Evolutionary conservation across 495 filamentous ascomycete genomes (phyloP).

Genomic region (Bombardia bombarda): DNA sequence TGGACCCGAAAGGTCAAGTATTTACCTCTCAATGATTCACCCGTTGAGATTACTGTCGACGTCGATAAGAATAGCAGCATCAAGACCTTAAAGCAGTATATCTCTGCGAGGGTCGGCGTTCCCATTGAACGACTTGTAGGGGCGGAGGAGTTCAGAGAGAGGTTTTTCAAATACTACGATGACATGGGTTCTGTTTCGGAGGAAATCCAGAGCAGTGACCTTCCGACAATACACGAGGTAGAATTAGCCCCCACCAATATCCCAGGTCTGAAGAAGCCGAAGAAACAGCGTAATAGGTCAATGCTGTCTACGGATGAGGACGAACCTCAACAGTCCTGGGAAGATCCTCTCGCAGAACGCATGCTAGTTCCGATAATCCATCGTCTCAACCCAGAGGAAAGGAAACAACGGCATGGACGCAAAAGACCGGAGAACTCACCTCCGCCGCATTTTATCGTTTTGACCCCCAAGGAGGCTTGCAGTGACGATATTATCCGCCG

Average conservation of each 20-base stretch:
- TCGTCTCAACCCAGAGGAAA: constrained; percentile 29
- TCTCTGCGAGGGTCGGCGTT: constrained; percentile 59
- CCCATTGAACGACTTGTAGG: constrained; percentile 55
- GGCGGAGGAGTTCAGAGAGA: constrained; percentile 68
- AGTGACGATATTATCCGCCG: constrained; percentile 42
- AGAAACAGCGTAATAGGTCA: constrained; percentile 40
- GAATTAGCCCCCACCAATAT: constrained; percentile 73
- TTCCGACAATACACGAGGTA: constrained; percentile 69
- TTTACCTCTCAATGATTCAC: constrained; percentile 56
- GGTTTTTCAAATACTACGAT: constrained; percentile 77
- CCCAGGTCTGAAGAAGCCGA: constrained; percentile 35
- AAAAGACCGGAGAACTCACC: constrained; percentile 19
- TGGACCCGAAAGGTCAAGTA: constrained; percentile 68
- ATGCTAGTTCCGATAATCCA: constrained; percentile 78
- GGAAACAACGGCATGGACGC: constrained; percentile 2
- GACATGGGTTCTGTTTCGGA: constrained; percentile 60
- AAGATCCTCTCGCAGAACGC: constrained; percentile 57
- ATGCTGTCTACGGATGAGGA: constrained; percentile 42
- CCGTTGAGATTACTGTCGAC: constrained; percentile 70
- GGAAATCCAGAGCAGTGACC: constrained; percentile 55
- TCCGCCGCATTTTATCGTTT: constrained; percentile 43
- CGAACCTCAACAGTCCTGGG: constrained; percentile 48
- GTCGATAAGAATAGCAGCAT: constrained; percentile 77
- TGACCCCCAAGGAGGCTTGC: constrained; percentile 42
- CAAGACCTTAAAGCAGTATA: constrained; percentile 62